Conservation (phyloP, 2,329 filamentous ascomycete genomes). For the Aspergillus fumigatus region DNA sequence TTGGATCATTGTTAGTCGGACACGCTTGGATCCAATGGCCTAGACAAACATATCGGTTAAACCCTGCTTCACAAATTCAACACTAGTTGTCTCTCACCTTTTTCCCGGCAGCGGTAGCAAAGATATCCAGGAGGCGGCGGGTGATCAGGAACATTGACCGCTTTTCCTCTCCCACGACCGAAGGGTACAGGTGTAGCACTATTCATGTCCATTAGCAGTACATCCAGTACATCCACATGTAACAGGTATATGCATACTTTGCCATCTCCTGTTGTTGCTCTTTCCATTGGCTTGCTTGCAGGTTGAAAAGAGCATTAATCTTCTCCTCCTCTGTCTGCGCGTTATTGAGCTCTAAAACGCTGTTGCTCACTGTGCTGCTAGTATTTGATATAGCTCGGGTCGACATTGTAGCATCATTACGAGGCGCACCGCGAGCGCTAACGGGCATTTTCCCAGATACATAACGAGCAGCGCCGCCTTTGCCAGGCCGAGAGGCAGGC, state of each 20-base stretch:
- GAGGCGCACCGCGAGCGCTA: constrained; percentile 74
- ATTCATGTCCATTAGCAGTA: constrained; percentile 31
- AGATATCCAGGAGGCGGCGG: constrained; percentile 91
- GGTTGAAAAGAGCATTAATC: constrained; percentile 85
- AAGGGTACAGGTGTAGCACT: constrained; percentile 44
- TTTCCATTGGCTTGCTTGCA: constrained; percentile 86
- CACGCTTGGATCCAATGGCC: constrained; percentile 98
- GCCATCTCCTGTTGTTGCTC: constrained; percentile 92
- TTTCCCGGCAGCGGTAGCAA: constrained; percentile 93
- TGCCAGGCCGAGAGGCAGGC: constrained; percentile 77
- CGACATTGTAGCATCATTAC: constrained; percentile 54
- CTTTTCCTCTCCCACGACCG: constrained; percentile 34
- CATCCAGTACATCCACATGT: constrained; percentile 4
- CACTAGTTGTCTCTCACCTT: constrained; percentile 50
- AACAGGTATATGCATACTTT: constrained; percentile 49
- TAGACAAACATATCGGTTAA: constrained; percentile 31
- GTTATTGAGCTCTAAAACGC: constrained; percentile 63
- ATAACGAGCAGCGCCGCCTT: constrained; percentile 88
- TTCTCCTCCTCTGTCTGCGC: constrained; percentile 91
- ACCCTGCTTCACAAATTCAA: background rate
- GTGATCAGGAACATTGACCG: constrained; percentile 76
- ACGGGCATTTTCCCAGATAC: constrained; percentile 93
- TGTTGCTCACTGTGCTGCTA: constrained; percentile 46
- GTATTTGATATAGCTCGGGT: constrained; percentile 31
- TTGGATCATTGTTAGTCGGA: constrained; percentile 96